Conservation (phyloP, 1,284 basidiomycete genomes). For the Ceratobasidium sp. region DNA sequence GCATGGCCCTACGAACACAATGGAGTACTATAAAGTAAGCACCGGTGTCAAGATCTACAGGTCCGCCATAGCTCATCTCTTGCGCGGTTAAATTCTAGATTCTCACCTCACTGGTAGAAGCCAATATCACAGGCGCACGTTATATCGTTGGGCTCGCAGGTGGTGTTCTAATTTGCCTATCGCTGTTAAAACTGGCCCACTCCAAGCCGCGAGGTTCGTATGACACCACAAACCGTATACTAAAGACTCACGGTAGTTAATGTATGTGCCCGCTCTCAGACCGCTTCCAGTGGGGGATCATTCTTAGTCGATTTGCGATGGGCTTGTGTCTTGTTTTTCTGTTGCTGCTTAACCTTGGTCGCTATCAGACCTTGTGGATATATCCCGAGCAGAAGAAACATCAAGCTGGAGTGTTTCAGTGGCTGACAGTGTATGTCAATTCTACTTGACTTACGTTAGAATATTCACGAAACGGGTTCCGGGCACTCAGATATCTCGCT, state of each 20-base stretch:
- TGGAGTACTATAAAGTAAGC: neutral
- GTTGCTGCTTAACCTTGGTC: neutral
- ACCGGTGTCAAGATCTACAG: neutral
- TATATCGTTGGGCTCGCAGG: neutral
- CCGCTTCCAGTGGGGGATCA: neutral
- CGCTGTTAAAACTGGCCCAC: neutral
- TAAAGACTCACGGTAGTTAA: neutral
- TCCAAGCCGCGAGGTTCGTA: neutral
- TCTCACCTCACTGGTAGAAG: neutral
- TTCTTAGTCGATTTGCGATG: neutral
- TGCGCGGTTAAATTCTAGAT: neutral
- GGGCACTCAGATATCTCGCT: neutral
- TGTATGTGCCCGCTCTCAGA: no score
- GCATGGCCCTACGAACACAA: neutral
- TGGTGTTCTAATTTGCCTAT: neutral
- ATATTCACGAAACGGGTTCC: neutral
- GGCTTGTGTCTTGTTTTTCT: neutral
- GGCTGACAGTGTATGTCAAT: neutral
- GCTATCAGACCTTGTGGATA: neutral
- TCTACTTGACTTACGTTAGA: neutral
- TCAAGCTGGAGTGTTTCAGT: neutral
- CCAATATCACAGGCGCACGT: neutral
- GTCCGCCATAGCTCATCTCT: neutral
- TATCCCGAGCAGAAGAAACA: neutral
- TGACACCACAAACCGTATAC: neutral